phyloP scores from a whole-genome alignment of 257 asterid genomes.

The Buddleja alternifolia region DNA sequence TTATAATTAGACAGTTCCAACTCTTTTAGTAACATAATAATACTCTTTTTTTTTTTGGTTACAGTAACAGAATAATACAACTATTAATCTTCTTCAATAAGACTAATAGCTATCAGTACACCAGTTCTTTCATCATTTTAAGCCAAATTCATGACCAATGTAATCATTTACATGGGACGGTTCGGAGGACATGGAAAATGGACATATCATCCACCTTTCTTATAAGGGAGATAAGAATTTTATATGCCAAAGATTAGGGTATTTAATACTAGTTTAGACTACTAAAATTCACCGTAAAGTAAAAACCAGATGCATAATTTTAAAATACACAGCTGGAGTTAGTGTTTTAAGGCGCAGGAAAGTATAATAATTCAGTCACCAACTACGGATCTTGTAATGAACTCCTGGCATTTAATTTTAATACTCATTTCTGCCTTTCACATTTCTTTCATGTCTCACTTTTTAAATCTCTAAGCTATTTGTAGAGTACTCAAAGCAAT shows the following conservation, averaged over 20 bases:
- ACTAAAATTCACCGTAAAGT: constrained; percentile 15
- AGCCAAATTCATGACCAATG: constrained; percentile 5
- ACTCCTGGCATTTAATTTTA: constrained; percentile 8
- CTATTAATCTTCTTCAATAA: constrained; percentile 29
- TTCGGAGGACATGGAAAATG: background rate
- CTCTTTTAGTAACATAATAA: background rate
- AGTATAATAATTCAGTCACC: constrained; percentile 32
- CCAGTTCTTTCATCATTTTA: background rate
- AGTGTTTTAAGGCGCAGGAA: constrained; percentile 23
- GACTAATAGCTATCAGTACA: constrained; percentile 3
- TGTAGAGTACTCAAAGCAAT: constrained; percentile 33
- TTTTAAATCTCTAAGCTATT: constrained; percentile 22
- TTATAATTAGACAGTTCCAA: background rate
- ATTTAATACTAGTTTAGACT: background rate
- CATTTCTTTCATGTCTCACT: constrained; percentile 10
- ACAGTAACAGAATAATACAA: too few species aligned
- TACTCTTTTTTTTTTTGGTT: too few species aligned
- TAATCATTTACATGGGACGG: constrained; percentile 14
- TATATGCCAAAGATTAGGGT: too few species aligned
- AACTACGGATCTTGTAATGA: constrained; percentile 39
- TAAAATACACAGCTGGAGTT: background rate
- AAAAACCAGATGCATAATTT: background rate
- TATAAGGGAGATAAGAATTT: background rate
- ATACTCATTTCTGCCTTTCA: background rate
- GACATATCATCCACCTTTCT: constrained; percentile 35